Conservation (phyloP, 305 asterid species). For the Fraxinus ornus region DNA sequence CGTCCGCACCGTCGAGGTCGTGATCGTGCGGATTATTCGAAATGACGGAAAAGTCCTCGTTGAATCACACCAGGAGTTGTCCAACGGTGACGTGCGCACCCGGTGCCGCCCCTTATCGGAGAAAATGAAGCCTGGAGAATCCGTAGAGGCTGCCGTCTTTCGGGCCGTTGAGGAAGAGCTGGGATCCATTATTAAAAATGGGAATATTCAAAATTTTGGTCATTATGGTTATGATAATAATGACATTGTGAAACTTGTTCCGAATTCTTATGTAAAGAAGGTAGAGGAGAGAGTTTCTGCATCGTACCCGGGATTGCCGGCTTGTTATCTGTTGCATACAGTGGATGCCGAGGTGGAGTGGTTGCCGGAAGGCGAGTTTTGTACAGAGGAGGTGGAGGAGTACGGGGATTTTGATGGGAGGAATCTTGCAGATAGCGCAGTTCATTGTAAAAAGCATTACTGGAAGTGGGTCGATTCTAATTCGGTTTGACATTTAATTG, state of each 20-base stretch:
- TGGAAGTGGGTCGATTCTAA: conserved; percentile 86
- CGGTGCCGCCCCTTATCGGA: conserved; percentile 81
- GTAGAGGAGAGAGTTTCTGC: conserved; percentile 73
- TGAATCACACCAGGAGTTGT: conserved; percentile 87
- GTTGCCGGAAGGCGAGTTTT: conserved; percentile 75
- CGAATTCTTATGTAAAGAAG: conserved; percentile 64
- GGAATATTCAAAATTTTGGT: background rate
- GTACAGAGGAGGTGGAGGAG: conserved; percentile 77
- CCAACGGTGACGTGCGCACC: conserved; percentile 59
- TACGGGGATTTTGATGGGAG: conserved; percentile 46
- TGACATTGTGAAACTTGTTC: conserved; percentile 46
- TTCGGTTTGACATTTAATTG: conserved; percentile 36
- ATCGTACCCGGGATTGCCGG: conserved; percentile 94
- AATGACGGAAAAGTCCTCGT: conserved; percentile 52
- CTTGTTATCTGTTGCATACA: conserved; percentile 74
- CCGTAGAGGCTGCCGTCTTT: conserved; percentile 63
- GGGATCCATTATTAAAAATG: conserved; percentile 41
- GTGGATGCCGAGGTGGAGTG: conserved; percentile 77
- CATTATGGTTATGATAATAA: background rate
- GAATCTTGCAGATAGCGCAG: conserved; percentile 52
- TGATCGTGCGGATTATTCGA: conserved; percentile 59
- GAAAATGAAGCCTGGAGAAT: conserved; percentile 94
- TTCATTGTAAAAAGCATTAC: conserved; percentile 77
- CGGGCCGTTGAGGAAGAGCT: conserved; percentile 89
- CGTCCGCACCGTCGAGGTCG: conserved; percentile 75